Conservation (phyloP, 192 early-diverging fungal species). For the Obelidium mucronatum region DNA sequence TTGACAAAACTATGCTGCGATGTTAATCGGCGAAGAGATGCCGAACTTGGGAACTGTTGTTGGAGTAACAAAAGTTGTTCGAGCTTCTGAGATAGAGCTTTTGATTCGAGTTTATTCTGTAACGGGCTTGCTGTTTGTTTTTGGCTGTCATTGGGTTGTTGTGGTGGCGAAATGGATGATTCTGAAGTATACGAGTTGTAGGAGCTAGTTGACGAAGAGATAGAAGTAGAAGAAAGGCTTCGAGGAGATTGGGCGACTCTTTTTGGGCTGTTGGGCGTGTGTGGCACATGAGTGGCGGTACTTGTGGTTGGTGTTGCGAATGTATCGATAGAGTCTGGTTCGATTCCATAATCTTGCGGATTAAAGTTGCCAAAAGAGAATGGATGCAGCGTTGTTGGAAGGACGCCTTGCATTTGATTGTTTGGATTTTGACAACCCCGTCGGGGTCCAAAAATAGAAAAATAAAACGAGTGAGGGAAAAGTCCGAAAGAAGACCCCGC, state of each 20-base stretch:
- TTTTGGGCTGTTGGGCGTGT: too few species aligned
- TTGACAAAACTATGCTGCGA: background rate
- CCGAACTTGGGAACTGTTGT: background rate
- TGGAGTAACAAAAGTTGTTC: background rate
- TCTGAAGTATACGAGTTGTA: background rate
- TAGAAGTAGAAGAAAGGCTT: too few species aligned
- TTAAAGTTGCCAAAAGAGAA: constrained; percentile 5
- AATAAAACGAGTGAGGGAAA: too few species aligned
- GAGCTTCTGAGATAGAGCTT: background rate
- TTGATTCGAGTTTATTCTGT: background rate
- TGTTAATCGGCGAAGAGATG: too few species aligned
- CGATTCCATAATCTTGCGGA: background rate
- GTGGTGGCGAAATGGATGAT: too few species aligned
- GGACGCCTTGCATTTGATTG: background rate
- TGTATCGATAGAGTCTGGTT: background rate
- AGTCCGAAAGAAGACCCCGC: too few species aligned
- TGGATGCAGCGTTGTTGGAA: background rate
- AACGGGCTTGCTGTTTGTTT: too few species aligned
- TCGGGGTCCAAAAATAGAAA: too few species aligned
- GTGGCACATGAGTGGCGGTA: too few species aligned
- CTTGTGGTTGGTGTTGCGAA: background rate
- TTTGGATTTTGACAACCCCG: too few species aligned
- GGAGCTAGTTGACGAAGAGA: background rate
- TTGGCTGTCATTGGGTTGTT: too few species aligned
- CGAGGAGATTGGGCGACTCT: too few species aligned